Conservation (phyloP, 169 alveolate species). For the Fabrea salina region DNA sequence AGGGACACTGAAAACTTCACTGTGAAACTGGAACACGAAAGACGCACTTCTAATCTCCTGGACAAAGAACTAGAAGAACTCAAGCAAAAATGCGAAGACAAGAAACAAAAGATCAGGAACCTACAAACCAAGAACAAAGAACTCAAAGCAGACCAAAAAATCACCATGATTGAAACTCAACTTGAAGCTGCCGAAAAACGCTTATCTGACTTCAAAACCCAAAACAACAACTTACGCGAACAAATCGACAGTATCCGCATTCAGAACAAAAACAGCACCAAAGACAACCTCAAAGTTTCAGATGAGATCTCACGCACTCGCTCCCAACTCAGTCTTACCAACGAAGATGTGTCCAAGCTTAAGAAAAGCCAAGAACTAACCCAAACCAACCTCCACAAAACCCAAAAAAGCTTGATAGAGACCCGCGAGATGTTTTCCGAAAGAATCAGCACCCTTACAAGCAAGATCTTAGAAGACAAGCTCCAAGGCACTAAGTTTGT, state of each 20-base stretch:
- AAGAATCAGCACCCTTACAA: not conserved
- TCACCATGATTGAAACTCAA: not conserved
- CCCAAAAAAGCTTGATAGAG: not conserved
- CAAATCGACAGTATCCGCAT: constrained; percentile 5
- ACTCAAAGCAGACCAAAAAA: not conserved
- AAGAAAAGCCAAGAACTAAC: not conserved
- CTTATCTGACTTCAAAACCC: not conserved
- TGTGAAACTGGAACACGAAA: constrained; percentile 61
- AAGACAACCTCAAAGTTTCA: not conserved
- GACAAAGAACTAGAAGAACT: constrained; percentile 25
- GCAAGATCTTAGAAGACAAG: constrained; percentile 6
- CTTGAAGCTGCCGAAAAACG: not conserved
- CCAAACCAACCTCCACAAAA: not conserved
- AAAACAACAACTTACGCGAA: not conserved
- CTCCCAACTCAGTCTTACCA: not conserved
- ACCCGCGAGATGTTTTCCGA: not conserved
- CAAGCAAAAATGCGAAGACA: not conserved
- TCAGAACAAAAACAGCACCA: not conserved
- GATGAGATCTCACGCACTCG: not conserved
- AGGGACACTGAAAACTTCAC: constrained; percentile 58
- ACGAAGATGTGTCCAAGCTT: not conserved
- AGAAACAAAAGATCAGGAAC: not conserved
- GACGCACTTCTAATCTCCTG: constrained; percentile 18
- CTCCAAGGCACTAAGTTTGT: not conserved
- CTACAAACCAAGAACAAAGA: not conserved